These are phyloP conservation scores for Mycena sp. DNA, from an alignment of 1,284 basidiomycete species.

Conservation along the genomic window DNA sequence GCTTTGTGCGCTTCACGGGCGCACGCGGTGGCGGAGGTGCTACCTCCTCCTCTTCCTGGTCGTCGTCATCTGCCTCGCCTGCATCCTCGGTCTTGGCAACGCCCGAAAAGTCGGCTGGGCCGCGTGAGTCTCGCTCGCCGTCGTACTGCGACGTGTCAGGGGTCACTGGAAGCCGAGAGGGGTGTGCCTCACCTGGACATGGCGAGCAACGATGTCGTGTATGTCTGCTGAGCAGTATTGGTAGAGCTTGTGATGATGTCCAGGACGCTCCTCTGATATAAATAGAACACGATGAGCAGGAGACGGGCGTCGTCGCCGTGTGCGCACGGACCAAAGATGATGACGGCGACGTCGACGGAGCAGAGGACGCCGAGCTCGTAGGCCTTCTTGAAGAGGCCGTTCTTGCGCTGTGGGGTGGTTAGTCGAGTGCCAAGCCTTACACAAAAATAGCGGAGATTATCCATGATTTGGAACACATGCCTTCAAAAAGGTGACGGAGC, in stretches of 20 bases:
- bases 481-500: constrained; percentile 77
- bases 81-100: constrained; percentile 45
- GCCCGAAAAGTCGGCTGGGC: constrained; percentile 53
- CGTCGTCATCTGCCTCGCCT: constrained; percentile 53
- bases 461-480: constrained; percentile 35
- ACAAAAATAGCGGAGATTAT: constrained; percentile 40
- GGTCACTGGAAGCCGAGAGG: background rate
- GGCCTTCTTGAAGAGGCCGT: constrained; percentile 79
- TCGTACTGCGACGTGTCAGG: constrained; percentile 50
- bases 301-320: constrained; percentile 7
- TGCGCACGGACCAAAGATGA: constrained; percentile 63
- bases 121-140: constrained; percentile 58
- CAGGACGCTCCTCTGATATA: constrained; percentile 54
- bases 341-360: constrained; percentile 74
- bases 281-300: constrained; percentile 27
- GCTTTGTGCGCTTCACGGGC: constrained; percentile 18
- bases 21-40: constrained; percentile 1
- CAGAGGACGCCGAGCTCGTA: constrained; percentile 78
- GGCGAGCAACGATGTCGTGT: constrained; percentile 56
- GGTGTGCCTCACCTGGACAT: constrained; percentile 53
- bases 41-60: constrained; percentile 48
- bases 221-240: constrained; percentile 66
- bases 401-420: constrained; percentile 59
- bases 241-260: constrained; percentile 65
- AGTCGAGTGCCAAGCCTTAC: constrained; percentile 28